Base-by-base conservation (phyloP, 306 rosid genomes). In the Pterocarpus macrocarpus region DNA sequence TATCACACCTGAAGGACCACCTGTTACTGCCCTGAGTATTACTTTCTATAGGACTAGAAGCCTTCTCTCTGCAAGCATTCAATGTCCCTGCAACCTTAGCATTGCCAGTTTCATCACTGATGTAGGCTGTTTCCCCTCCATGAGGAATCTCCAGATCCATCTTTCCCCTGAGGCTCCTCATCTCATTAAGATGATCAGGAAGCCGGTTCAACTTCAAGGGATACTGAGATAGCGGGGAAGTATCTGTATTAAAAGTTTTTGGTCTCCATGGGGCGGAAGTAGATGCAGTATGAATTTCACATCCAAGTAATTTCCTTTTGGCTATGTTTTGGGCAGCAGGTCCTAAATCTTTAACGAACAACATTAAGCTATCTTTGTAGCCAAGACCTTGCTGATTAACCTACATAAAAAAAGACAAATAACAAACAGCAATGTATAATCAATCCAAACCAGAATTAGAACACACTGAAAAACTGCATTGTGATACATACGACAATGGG, bases 361-460 rank as follows among this genome's bases (percentile, higher is more conserved):
- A 4, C 90, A 83, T 87, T 82, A 92, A 85, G 85, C 94, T 92
- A 55, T 92, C 90, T 71, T 36, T 84, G 80, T 90, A 90, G 2
- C 87, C 69, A 59, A 86, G 44, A 30, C 85, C 90, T 35, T 79
- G 86, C 44, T 81, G 88, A 83, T 41, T 81, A 16, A 84, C 90
- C 94, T 92, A 62, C 44, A 35, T 52, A 71, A 50, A 32, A 5
- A 15, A 6, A 50, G 12, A 77, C 13, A 3, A 64, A 11, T 13
- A 70, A 64, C 9, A 14, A 56, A 71, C 10, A 61, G 45, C 5
- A 71, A 73, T 16, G 56, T 36, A 57, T 71, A 3, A 43, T 76
- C 15, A 22, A 22, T 22, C 28, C 28, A 22, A 22, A 22, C 28
- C 28, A 22, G 28, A 22, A 22, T 22, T 22, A 22, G 28, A 22